These are phyloP conservation scores for Boeremia exigua DNA, from an alignment of 2,329 filamentous ascomycete species.

Conservation along the genomic window DNA sequence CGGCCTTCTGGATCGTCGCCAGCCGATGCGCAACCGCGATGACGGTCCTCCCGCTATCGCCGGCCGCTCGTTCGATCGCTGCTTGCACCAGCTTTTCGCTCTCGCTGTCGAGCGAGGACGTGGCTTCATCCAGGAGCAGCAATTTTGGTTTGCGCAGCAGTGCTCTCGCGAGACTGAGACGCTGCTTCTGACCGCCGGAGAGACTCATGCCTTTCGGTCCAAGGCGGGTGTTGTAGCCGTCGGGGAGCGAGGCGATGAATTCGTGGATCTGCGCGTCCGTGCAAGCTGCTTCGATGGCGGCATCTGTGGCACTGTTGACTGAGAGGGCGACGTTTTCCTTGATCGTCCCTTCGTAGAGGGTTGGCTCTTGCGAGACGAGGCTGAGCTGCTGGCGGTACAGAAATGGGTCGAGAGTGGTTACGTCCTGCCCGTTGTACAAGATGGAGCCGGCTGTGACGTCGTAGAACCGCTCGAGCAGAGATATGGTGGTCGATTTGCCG, in stretches of 20 bases:
- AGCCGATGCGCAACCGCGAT: conserved; percentile 47
- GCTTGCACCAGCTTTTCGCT: conserved; percentile 45
- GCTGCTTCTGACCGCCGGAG: conserved; percentile 46
- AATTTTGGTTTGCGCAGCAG: conserved; percentile 41
- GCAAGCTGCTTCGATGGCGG: conserved; percentile 42
- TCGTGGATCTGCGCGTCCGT: conserved; percentile 48
- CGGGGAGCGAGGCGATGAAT: conserved; percentile 46
- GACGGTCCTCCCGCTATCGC: conserved; percentile 36
- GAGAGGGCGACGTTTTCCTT: conserved; percentile 48
- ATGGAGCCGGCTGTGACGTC: conserved; percentile 82
- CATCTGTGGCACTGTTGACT: conserved; percentile 38
- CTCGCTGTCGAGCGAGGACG: conserved; percentile 41
- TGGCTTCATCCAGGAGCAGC: conserved; percentile 47
- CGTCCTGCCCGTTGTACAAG: conserved; percentile 55
- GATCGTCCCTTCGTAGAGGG: conserved; percentile 54
- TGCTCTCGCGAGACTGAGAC: conserved; percentile 42
- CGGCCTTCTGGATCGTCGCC: conserved; percentile 48
- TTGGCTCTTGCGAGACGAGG: conserved; percentile 56
- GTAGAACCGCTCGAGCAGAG: conserved; percentile 91
- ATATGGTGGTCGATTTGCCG: conserved; percentile 92
- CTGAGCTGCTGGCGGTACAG: conserved; percentile 52
- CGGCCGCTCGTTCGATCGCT: conserved; percentile 42
- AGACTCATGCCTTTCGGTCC: conserved; percentile 46
- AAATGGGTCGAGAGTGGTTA: conserved; percentile 44
- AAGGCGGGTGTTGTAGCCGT: conserved; percentile 44